A percentile compares a stretch with the other conserved stretches of the same genome.
Conservation (phyloP, 495 filamentous ascomycete species). For the Cryomyces antarcticus region DNA sequence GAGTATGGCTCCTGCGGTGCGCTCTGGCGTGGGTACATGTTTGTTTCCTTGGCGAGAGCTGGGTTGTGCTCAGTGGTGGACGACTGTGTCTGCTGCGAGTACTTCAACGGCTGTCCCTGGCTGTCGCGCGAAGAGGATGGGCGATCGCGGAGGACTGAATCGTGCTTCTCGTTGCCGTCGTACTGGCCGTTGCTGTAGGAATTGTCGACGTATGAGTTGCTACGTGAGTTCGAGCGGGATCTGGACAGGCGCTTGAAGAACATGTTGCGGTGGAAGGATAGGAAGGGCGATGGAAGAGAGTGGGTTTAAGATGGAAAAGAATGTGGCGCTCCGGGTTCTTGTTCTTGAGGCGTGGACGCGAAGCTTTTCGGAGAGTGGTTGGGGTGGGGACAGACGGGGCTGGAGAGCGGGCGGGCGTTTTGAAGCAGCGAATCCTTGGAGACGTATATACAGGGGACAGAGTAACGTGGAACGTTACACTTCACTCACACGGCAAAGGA, state of each 20-base stretch:
- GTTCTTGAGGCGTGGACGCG: too few species aligned
- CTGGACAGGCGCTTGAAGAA: conserved; percentile 16
- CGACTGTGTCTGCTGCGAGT: conserved; percentile 1
- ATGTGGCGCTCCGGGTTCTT: too few species aligned
- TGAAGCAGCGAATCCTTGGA: too few species aligned
- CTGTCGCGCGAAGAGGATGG: not conserved
- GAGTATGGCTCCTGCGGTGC: not conserved
- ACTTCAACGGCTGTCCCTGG: not conserved
- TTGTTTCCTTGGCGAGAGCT: conserved; percentile 1
- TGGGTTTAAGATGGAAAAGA: conserved; percentile 1
- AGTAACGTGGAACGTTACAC: too few species aligned
- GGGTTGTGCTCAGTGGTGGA: conserved; percentile 1
- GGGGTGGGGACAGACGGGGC: too few species aligned
- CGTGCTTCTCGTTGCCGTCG: not conserved
- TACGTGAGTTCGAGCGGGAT: conserved; percentile 7
- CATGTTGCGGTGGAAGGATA: not conserved
- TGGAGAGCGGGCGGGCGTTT: too few species aligned
- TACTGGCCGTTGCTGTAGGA: conserved; percentile 8
- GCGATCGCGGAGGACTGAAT: not conserved
- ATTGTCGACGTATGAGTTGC: conserved; percentile 14
- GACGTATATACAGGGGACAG: too few species aligned
- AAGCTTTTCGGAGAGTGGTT: too few species aligned
- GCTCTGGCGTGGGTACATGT: conserved; percentile 2
- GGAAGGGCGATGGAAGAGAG: conserved; percentile 3
- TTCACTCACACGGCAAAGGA: too few species aligned